Evolutionary conservation across 495 filamentous ascomycete genomes (phyloP), one percentile per base, ranked within the genome.

Genomic region (Podospora pseudocomata): DNA sequence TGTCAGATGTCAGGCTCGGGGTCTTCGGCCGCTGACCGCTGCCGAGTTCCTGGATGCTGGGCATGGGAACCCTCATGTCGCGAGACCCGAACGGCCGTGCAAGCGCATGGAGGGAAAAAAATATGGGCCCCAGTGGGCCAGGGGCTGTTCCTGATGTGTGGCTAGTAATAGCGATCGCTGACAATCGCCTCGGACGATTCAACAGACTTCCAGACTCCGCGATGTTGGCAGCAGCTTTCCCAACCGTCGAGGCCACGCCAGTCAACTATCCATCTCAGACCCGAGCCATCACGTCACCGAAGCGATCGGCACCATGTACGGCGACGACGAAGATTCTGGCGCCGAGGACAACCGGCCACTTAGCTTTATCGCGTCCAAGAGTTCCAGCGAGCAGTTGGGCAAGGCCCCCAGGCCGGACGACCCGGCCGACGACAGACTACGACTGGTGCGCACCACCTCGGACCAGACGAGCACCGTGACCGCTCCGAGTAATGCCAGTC

Each of bases 271-370:
- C 65, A 86, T 87, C 71, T 86, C 84, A 66, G 85, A 87, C 73
- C 80, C 84, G 28, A 92, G 87, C 78, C 94, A 98, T 83, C 95
- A 99, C 87, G 94, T 97, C 76, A 99, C 95, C 53, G 95, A 99
- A 76, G 92, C 94, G 59, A 97, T 99, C 75, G 94, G 93, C 53
- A 92, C 95, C 75, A 89, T 97, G 89, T 99, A 99, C 80, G 92
- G 91, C 76, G 89, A 92, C 74, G 81, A 80, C 64, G 81, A 80
- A 62, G 77, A 80, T 66, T 74, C 79, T 27, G 79, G 73, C 23
- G 74, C 79, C 57, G 78, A 79, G 78, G 71, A 87, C 80, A 72
- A 72, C 78, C 83, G 81, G 68, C 77, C 81, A 66, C 55, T 81
- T 72, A 82, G 84, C 78, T 82, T 80, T 75, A 69, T 82, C 78